Evolutionary conservation across 768 basidiomycete genomes (phyloP).

Genomic region (Termitomyces sp.): DNA sequence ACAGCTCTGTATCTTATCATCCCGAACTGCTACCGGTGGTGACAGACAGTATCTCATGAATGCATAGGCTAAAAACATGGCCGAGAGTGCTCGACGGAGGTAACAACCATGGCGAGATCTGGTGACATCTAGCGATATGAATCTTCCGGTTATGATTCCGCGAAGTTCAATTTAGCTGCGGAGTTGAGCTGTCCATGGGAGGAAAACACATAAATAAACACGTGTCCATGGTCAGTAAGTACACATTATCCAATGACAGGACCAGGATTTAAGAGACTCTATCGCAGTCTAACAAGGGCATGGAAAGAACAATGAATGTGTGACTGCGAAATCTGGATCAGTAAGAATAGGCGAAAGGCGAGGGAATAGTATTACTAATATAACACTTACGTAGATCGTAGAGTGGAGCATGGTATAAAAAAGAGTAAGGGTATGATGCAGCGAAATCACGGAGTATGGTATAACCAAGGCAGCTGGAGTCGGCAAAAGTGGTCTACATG

Average conservation of each 20-base stretch:
- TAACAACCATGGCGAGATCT: conserved; percentile 6
- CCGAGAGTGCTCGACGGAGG: conserved; percentile 6
- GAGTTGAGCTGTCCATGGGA: conserved; percentile 1
- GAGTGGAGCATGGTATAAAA: conserved; percentile 31
- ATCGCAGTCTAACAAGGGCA: conserved; percentile 12
- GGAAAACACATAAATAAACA: not conserved
- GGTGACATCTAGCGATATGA: conserved; percentile 8
- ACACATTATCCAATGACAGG: conserved; percentile 33
- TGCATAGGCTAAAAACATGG: not conserved
- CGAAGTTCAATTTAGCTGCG: not conserved
- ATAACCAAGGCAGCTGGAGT: conserved; percentile 3
- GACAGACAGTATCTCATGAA: not conserved
- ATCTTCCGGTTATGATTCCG: not conserved
- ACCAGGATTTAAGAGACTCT: conserved; percentile 23
- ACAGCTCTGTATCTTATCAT: not conserved
- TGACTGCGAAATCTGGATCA: not conserved
- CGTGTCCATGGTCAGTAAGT: conserved; percentile 9
- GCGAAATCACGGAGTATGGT: conserved; percentile 1
- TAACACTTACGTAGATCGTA: conserved; percentile 11
- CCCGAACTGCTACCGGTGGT: conserved; percentile 8
- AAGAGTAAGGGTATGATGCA: conserved; percentile 28
- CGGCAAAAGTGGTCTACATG: not conserved
- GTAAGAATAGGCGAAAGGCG: conserved; percentile 2
- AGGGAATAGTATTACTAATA: not conserved
- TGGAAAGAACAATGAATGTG: conserved; percentile 8